Base-by-base conservation (phyloP, 1,284 basidiomycete genomes). In the Neotropicomus parvogracilis region DNA sequence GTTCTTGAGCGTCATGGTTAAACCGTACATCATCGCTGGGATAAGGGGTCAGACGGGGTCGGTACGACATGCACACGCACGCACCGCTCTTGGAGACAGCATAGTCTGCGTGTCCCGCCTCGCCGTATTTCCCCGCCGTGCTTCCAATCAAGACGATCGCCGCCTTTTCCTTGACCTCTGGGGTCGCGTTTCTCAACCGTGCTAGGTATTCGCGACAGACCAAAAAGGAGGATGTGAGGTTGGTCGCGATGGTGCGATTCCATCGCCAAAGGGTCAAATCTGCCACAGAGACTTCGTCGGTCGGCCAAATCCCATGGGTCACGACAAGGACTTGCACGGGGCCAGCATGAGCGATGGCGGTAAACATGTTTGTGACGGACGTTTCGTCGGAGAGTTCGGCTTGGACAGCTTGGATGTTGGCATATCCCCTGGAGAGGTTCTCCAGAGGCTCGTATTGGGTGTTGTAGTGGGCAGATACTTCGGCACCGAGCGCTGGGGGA, bases 381-480 rank as follows among this genome's bases (percentile, higher is more conserved):
- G 59, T 58, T 60, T 88, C 85, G 12, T 71, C 63, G 3, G 75
- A 69, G 8, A 89, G 74, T 55, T 89, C 73, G 2, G 81, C 83
- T 59, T 80, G 78, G 4, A 77, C 64, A 12, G 69, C 53, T 29
- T 72, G 68, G 6, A 79, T 17, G n/a, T 58, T 55, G 5, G 68
- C 38, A 49, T 71, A 75, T 42, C 69, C 61, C 10, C 59, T 58
- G 13, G 67, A 46, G 14, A 85, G 67, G 2, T 70, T 64, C 7
- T 73, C 63, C 11, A 87, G 67, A 0, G 79, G 64, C 0, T 65
- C 59, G 14, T 68, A 57, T 36, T 75, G 81, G 11, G 77, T 75
- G 64, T 87, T 83, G 65, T 83, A 90, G 59, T 88, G 85, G 0
- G 84, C 85, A 0, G 83, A 81, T 8, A 90, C 84, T 50, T 75